These are phyloP conservation scores for Fonsecaea monophora DNA, from an alignment of 2,329 filamentous ascomycete genomes.

Conservation along the genomic window DNA sequence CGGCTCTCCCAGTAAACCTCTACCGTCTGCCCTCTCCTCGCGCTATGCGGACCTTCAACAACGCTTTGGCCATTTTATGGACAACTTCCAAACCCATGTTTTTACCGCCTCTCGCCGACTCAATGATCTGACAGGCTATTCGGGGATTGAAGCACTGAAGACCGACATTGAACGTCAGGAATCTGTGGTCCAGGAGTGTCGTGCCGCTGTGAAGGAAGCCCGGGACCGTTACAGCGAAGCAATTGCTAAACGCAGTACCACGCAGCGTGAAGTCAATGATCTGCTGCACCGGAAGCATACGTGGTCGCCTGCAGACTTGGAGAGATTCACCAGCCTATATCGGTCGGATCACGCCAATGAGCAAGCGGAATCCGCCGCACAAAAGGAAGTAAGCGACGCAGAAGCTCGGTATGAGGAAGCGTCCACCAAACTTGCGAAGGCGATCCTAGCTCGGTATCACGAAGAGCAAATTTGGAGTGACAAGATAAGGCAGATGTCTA, in stretches of 20 bases:
- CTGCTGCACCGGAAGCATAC: slow-evolving; percentile 91
- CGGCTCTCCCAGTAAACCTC: slow-evolving; percentile 41
- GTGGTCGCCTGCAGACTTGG: slow-evolving; percentile 85
- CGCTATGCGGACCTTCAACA: slow-evolving; percentile 63
- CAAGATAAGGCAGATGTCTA: slow-evolving; percentile 92
- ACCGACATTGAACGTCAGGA: slow-evolving; percentile 74
- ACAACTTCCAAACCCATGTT: slow-evolving; percentile 83
- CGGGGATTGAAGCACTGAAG: slow-evolving; percentile 86
- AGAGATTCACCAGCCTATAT: slow-evolving; percentile 93
- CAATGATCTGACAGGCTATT: slow-evolving; percentile 94
- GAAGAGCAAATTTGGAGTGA: slow-evolving; percentile 99
- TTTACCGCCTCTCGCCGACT: slow-evolving; percentile 85
- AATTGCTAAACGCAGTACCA: slow-evolving; percentile 80
- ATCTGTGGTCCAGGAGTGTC: slow-evolving; percentile 59
- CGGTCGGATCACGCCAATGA: slow-evolving; percentile 92
- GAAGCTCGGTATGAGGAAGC: slow-evolving; percentile 83
- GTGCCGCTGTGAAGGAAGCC: slow-evolving; percentile 71
- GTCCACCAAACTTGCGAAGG: slow-evolving; percentile 74
- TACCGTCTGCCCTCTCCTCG: slow-evolving; percentile 61
- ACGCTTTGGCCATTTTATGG: slow-evolving; percentile 77
- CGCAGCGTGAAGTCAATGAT: slow-evolving; percentile 94
- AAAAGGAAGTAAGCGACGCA: slow-evolving; percentile 73
- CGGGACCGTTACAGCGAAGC: slow-evolving; percentile 82
- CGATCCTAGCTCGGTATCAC: slow-evolving; percentile 90
- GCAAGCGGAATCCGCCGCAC: slow-evolving; percentile 75